phyloP scores from a whole-genome alignment of 306 rosid genomes.

The Vigna hirtella region DNA sequence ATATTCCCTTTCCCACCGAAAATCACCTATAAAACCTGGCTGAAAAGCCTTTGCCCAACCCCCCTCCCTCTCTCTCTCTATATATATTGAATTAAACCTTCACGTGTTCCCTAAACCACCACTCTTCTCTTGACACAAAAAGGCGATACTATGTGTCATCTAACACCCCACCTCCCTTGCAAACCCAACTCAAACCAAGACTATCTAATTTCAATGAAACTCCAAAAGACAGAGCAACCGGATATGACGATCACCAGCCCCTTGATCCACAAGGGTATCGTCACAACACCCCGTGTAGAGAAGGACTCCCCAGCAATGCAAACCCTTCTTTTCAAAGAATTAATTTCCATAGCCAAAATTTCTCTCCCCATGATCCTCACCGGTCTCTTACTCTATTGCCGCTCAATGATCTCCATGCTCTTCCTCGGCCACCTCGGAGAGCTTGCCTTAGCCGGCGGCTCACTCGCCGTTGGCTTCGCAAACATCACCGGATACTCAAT shows the following conservation, averaged over 20 bases:
- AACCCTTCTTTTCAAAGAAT: conserved; percentile 54
- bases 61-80: conserved; percentile 4
- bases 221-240: conserved; percentile 8
- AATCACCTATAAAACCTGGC: conserved; percentile 53
- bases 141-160: conserved; percentile 36
- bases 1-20: neutral
- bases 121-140: neutral
- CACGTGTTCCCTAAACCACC: conserved; percentile 13
- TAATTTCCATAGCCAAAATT: conserved; percentile 58
- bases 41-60: conserved; percentile 1
- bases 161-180: conserved; percentile 16
- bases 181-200: conserved; percentile 6
- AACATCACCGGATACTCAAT: conserved; percentile 94
- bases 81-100: neutral
- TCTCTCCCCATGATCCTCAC: conserved; percentile 90
- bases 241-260: conserved; percentile 44
- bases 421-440: conserved; percentile 92
- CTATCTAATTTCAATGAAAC: conserved; percentile 19
- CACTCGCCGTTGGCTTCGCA: conserved; percentile 85
- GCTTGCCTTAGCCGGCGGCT: conserved; percentile 84
- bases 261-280: conserved; percentile 42
- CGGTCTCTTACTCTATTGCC: conserved; percentile 83
- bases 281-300: too few relatives aligned
- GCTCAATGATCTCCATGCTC: conserved; percentile 93
- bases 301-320: conserved; percentile 1